A percentile compares a stretch with the other conserved stretches of the same genome.
Evolutionary conservation across 2,329 filamentous ascomycete genomes (phyloP).

Genomic region (Endoconidiophora laricicola): DNA sequence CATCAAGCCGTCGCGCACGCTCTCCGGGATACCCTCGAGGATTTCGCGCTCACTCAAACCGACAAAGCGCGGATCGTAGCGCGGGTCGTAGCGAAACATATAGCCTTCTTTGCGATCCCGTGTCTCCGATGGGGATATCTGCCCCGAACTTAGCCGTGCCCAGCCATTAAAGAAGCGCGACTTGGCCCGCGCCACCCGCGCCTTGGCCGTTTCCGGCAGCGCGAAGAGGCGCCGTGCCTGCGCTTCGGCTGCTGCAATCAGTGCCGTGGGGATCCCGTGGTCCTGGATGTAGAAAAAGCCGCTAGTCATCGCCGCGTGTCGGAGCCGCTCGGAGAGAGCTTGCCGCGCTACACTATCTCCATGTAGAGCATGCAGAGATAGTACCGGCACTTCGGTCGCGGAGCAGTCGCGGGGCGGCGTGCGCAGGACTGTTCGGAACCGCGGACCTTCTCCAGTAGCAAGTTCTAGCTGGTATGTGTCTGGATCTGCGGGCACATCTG

Average conservation of each 20-base stretch:
- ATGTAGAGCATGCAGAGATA: slow-evolving; percentile 28
- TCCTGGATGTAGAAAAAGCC: slow-evolving; percentile 41
- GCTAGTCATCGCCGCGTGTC: slow-evolving; percentile 29
- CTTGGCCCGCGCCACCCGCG: slow-evolving; percentile 20
- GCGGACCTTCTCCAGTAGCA: slow-evolving; percentile 22
- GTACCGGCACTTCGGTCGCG: slow-evolving; percentile 33
- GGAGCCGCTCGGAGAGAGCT: slow-evolving; percentile 26
- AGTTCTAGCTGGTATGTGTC: slow-evolving; percentile 20
- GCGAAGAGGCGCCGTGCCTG: slow-evolving; percentile 23
- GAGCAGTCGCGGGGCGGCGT: slow-evolving; percentile 23
- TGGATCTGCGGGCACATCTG: neutral
- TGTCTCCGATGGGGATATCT: slow-evolving; percentile 22
- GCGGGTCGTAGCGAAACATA: slow-evolving; percentile 34
- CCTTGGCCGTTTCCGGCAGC: slow-evolving; percentile 28
- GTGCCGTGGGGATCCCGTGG: slow-evolving; percentile 26
- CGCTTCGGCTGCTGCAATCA: slow-evolving; percentile 19
- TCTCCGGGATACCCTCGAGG: slow-evolving; percentile 23
- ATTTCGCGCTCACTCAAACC: slow-evolving; percentile 18
- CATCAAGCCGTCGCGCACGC: slow-evolving; percentile 32
- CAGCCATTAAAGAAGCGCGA: slow-evolving; percentile 34
- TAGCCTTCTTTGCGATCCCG: slow-evolving; percentile 27
- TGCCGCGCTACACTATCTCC: slow-evolving; percentile 13
- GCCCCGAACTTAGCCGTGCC: slow-evolving; percentile 23
- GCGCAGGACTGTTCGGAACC: slow-evolving; percentile 21
- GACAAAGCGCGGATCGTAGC: slow-evolving; percentile 26